phyloP scores from a whole-genome alignment of 306 rosid species.

The Nissolia schottii region DNA sequence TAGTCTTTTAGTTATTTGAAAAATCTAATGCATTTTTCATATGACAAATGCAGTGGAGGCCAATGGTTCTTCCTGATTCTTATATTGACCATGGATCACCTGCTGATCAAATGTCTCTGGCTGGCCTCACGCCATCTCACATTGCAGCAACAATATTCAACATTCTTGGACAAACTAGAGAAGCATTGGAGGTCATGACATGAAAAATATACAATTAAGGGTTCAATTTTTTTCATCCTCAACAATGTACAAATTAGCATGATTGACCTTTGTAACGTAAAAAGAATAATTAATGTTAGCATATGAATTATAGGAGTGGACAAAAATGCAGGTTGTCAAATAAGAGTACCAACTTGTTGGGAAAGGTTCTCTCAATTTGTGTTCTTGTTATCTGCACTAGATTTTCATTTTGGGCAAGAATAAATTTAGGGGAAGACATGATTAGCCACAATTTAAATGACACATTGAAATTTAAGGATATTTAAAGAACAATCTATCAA shows the following conservation, averaged over 20 bases:
- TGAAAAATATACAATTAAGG: constrained; percentile 1
- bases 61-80: constrained; percentile 77
- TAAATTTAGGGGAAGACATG: neutral
- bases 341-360: neutral
- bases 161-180: constrained; percentile 71
- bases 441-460: neutral
- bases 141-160: constrained; percentile 82
- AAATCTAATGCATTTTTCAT: neutral
- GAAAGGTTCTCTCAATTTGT: neutral
- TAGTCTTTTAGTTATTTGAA: neutral
- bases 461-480: too few relatives aligned
- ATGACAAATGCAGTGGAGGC: constrained; percentile 72
- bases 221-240: neutral
- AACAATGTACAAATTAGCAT: constrained; percentile 21
- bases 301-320: neutral
- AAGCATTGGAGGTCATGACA: constrained; percentile 65
- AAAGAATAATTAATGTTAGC: neutral
- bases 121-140: constrained; percentile 82
- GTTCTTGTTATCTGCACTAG: neutral
- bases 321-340: neutral
- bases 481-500: too few relatives aligned
- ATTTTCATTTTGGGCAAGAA: neutral
- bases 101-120: constrained; percentile 50
- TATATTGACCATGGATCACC: constrained; percentile 82
- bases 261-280: neutral